Conservation (phyloP, 1,139 yeast genomes). For the Hyphopichia pseudoburtonii region DNA sequence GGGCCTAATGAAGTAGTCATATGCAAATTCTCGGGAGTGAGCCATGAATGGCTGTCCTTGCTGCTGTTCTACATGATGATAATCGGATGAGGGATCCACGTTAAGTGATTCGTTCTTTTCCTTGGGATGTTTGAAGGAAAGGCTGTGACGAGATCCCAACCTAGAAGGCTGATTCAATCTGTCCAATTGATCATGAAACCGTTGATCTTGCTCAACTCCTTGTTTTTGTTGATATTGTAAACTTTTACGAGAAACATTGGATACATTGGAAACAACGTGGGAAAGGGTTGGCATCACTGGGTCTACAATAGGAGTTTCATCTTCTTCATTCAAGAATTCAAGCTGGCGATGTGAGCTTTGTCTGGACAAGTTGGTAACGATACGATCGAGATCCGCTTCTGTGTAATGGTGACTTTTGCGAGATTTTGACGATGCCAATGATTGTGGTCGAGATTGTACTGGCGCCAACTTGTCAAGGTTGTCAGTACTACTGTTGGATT, state of each 20-base stretch:
- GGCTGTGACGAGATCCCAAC: background rate
- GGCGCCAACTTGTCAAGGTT: too few species aligned
- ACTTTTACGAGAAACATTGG: constrained; percentile 33
- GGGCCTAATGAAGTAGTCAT: constrained; percentile 49
- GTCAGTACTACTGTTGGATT: too few species aligned
- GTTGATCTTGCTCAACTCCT: constrained; percentile 26
- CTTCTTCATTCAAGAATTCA: constrained; percentile 15
- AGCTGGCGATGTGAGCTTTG: constrained; percentile 6
- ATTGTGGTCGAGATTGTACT: too few species aligned
- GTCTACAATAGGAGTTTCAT: constrained; percentile 34
- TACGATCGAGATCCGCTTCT: constrained; percentile 16
- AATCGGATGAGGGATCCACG: too few species aligned
- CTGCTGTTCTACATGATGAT: too few species aligned
- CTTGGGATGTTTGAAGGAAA: constrained; percentile 17
- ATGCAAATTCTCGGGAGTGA: constrained; percentile 24
- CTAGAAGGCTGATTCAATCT: constrained; percentile 8
- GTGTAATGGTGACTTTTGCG: constrained; percentile 7
- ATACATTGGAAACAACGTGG: constrained; percentile 34
- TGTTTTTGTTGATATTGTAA: too few species aligned
- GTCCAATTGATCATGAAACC: constrained; percentile 21
- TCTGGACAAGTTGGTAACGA: constrained; percentile 20
- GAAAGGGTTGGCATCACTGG: constrained; percentile 39
- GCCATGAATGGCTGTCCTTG: too few species aligned
- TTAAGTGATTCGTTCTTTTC: constrained; percentile 7
- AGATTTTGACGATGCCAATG: constrained; percentile 8